Evolutionary conservation across 805 yeast species (phyloP).

Genomic region (Jamesozyma spencerorum): DNA sequence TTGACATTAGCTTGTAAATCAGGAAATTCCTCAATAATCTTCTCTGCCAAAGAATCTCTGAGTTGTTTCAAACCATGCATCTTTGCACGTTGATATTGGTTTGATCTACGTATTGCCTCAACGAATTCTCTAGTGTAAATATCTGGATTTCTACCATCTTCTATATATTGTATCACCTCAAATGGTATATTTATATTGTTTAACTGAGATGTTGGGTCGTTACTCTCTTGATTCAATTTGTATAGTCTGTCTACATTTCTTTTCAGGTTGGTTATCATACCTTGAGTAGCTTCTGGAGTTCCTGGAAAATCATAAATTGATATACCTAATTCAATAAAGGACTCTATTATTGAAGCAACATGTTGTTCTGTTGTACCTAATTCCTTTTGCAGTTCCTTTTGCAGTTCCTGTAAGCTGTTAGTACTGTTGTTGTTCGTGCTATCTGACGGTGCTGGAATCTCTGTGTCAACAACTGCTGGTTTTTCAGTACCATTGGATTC

Average conservation of each 20-base stretch:
- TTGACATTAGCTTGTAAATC: slow-evolving; percentile 53
- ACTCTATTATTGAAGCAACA: slow-evolving; percentile 53
- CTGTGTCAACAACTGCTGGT: too few species aligned
- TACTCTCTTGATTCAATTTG: slow-evolving; percentile 26
- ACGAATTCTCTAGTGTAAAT: slow-evolving; percentile 94
- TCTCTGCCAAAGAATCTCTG: slow-evolving; percentile 56
- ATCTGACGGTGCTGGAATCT: too few species aligned
- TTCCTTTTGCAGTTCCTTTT: slow-evolving; percentile 22
- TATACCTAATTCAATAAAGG: slow-evolving; percentile 81
- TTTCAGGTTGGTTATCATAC: slow-evolving; percentile 33
- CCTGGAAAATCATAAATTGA: slow-evolving; percentile 91
- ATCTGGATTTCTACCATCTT: slow-evolving; percentile 95
- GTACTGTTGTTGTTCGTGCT: too few species aligned
- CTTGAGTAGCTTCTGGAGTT: slow-evolving; percentile 67
- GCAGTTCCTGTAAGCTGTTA: background rate
- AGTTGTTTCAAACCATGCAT: slow-evolving; percentile 58
- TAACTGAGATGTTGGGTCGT: slow-evolving; percentile 28
- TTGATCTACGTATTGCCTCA: slow-evolving; percentile 83
- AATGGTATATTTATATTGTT: slow-evolving; percentile 51
- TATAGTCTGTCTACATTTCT: slow-evolving; percentile 35
- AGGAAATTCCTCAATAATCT: slow-evolving; percentile 71
- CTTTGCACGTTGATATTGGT: slow-evolving; percentile 81
- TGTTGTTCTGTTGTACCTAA: slow-evolving; percentile 26
- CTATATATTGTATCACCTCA: slow-evolving; percentile 85
- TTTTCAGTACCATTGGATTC: too few species aligned